These are phyloP conservation scores for Spathaspora hagerdaliae DNA, from an alignment of 805 yeast species.

Conservation along the genomic window DNA sequence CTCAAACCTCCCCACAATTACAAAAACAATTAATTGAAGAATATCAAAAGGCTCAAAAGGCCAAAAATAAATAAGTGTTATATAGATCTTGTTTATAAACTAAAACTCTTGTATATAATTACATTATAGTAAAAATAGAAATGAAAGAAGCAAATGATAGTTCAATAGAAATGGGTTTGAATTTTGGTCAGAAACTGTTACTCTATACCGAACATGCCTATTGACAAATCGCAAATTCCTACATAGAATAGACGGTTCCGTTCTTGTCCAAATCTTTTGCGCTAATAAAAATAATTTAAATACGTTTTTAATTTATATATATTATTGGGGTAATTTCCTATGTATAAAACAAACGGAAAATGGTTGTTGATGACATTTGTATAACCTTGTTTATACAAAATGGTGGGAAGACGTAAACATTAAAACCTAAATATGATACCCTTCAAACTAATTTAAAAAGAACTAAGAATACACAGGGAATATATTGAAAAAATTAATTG, in stretches of 20 bases:
- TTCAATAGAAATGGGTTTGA: too few species aligned
- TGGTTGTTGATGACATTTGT: too few species aligned
- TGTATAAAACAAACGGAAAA: too few species aligned
- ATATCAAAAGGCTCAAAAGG: constrained; percentile 39
- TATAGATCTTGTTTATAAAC: not conserved
- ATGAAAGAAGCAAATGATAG: too few species aligned
- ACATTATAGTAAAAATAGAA: too few species aligned
- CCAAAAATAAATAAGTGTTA: constrained; percentile 13
- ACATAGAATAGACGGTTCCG: too few species aligned
- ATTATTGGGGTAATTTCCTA: too few species aligned
- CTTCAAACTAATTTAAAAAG: constrained; percentile 21
- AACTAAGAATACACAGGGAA: constrained; percentile 10
- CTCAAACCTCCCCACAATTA: constrained; percentile 85
- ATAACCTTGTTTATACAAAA: too few species aligned
- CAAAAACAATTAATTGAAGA: constrained; percentile 89
- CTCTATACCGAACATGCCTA: too few species aligned
- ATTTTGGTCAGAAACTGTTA: too few species aligned
- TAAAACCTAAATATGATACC: constrained; percentile 25
- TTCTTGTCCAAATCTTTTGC: too few species aligned
- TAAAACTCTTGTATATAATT: not conserved
- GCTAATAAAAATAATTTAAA: not conserved
- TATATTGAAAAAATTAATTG: not conserved
- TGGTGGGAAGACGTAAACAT: constrained; percentile 9
- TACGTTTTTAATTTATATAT: not conserved
- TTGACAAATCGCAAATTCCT: too few species aligned